These are phyloP conservation scores for Eremothecium gossypii DNA, from an alignment of 1,139 yeast species.

Conservation along the genomic window DNA sequence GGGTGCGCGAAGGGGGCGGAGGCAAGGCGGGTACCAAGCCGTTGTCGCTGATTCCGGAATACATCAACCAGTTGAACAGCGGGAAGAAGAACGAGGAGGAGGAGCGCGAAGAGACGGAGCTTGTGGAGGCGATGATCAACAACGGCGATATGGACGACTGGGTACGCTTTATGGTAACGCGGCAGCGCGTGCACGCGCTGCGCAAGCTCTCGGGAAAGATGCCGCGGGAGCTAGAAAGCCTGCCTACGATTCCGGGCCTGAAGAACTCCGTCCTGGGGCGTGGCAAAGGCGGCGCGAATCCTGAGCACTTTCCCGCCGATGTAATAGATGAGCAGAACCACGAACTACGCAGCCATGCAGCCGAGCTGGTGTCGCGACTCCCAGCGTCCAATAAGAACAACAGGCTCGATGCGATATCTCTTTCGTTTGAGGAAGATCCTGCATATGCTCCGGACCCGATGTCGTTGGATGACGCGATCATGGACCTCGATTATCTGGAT, in stretches of 20 bases:
- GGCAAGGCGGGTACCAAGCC: constrained; percentile 14
- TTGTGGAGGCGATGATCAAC: constrained; percentile 25
- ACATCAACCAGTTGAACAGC: constrained; percentile 24
- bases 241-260: constrained; percentile 25
- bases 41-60: constrained; percentile 27
- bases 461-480: neutral
- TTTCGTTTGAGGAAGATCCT: constrained; percentile 22
- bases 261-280: constrained; percentile 17
- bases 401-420: constrained; percentile 21
- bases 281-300: constrained; percentile 8
- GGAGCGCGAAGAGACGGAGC: constrained; percentile 15
- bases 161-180: constrained; percentile 21
- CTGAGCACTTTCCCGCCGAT: constrained; percentile 11
- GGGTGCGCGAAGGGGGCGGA: constrained; percentile 5
- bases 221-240: constrained; percentile 13
- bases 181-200: constrained; percentile 20
- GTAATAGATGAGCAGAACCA: constrained; percentile 3
- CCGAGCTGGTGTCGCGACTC: constrained; percentile 14
- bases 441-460: neutral
- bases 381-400: constrained; percentile 22
- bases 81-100: constrained; percentile 11
- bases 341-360: constrained; percentile 5
- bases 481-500: constrained; percentile 7
- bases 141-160: constrained; percentile 28
- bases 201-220: constrained; percentile 16